Evolutionary conservation across 1,139 yeast genomes (phyloP).

Genomic region (Kodamaea anthophila): DNA sequence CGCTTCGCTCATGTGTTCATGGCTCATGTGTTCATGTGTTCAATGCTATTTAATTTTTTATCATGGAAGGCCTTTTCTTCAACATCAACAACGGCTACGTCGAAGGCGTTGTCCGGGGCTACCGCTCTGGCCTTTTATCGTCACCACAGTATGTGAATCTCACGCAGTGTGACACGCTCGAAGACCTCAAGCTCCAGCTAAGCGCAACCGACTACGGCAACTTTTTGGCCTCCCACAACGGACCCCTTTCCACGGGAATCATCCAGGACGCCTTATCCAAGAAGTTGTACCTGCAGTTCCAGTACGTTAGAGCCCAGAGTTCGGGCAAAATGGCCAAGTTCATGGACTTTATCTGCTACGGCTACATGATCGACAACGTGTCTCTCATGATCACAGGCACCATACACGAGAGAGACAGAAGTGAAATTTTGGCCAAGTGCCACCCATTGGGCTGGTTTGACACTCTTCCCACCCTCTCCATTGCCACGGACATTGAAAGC

Average conservation of each 20-base stretch:
- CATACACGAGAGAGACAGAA: constrained; percentile 85
- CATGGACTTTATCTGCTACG: constrained; percentile 87
- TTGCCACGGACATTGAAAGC: constrained; percentile 90
- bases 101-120: constrained; percentile 93
- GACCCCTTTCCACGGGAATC: constrained; percentile 74
- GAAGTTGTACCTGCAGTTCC: constrained; percentile 77
- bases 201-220: constrained; percentile 95
- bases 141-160: constrained; percentile 79
- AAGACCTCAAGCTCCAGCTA: constrained; percentile 87
- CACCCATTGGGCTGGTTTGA: constrained; percentile 99
- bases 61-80: constrained; percentile 83
- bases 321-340: constrained; percentile 74
- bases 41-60: not conserved
- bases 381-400: constrained; percentile 96
- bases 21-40: too few relatives aligned
- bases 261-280: constrained; percentile 75
- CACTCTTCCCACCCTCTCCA: constrained; percentile 88
- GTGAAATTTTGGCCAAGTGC: constrained; percentile 81
- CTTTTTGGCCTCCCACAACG: constrained; percentile 75
- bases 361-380: constrained; percentile 98
- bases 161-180: constrained; percentile 93
- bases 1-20: not conserved
- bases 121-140: constrained; percentile 75
- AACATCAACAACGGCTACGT: constrained; percentile 85
- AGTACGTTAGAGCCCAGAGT: constrained; percentile 78